These are phyloP conservation scores for Mortierella sp. DNA, from an alignment of 371 early-diverging fungal species.

Conservation along the genomic window DNA sequence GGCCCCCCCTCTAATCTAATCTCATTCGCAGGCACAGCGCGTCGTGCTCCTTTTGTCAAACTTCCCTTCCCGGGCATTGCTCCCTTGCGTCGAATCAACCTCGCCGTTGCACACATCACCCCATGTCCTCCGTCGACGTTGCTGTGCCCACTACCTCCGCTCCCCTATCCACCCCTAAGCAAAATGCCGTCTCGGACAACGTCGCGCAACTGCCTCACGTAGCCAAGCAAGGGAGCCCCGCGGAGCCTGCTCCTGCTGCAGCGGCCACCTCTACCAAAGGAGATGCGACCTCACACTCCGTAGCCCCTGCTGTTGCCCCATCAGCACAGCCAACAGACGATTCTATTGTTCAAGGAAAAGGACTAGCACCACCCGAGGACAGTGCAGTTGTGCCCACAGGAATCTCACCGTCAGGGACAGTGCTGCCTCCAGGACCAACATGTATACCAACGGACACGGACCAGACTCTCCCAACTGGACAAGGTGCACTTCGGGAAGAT, in stretches of 20 bases:
- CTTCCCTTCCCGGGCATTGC: background rate
- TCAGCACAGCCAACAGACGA: too few relatives aligned
- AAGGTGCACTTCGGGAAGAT: background rate
- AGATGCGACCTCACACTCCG: background rate
- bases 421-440: background rate
- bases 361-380: background rate
- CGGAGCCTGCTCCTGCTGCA: conserved; percentile 11
- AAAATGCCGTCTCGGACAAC: background rate
- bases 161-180: conserved; percentile 17
- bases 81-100: background rate
- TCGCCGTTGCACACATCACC: background rate
- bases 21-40: background rate
- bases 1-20: too few relatives aligned
- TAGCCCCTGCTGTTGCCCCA: too few relatives aligned
- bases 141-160: conserved; percentile 4
- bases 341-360: background rate
- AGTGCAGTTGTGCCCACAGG: background rate
- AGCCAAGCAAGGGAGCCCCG: background rate
- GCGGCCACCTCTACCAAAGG: background rate
- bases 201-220: too few relatives aligned
- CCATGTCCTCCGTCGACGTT: conserved; percentile 36
- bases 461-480: background rate
- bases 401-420: background rate
- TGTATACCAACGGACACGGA: background rate
- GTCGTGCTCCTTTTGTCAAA: background rate